Evolutionary conservation across 306 rosid species (phyloP), one percentile per base, ranked within the genome.

Genomic region (Quercus gilva): DNA sequence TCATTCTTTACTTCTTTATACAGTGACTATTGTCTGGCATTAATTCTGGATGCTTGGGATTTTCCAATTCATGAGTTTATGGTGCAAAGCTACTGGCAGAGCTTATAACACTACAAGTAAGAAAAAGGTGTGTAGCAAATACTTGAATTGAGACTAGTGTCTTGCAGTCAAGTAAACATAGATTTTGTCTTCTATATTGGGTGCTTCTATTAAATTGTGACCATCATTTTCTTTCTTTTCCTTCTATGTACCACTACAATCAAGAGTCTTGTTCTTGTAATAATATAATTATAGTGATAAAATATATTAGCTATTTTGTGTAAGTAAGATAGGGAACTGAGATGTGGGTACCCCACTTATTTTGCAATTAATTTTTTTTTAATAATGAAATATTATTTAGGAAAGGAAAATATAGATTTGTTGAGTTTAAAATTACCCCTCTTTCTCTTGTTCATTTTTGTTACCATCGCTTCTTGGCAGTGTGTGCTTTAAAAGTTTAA

Each of bases 1-100:
- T 37, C 9, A 49, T 68, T 28, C 49, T 5, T 63, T 85, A 73
- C 51, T 61, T 76, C 19, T 64, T 20, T 73, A 43, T 78, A 20
- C 71, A 25, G 57, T 51, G n/a, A n/a, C 74, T 56, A 14, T n/a
- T 41, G 60, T 71, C 64, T 81, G 75, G 92, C 92, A 95, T 98
- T 83, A 92, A 92, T 98, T 95, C 92, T 79, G 98, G 99, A 75
- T 95, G 99, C 77, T 83, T 95, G 78, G 99, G 99, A 69, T 95
- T 95, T 90, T 85, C 97, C 74, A 95, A 92, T 79, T 92, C 97
- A 56, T 84, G 98, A 86, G 92, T 95, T 90, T 95, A 91, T 85
- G 99, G 41, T 35, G 41, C 96, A 35, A 95, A 95, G 88, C 97
- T 97, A 6, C 83, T 92, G 60, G 98, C 99, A 10, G 99, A 92